Conservation (phyloP, 306 rosid genomes). For the Trifolium fragiferum region DNA sequence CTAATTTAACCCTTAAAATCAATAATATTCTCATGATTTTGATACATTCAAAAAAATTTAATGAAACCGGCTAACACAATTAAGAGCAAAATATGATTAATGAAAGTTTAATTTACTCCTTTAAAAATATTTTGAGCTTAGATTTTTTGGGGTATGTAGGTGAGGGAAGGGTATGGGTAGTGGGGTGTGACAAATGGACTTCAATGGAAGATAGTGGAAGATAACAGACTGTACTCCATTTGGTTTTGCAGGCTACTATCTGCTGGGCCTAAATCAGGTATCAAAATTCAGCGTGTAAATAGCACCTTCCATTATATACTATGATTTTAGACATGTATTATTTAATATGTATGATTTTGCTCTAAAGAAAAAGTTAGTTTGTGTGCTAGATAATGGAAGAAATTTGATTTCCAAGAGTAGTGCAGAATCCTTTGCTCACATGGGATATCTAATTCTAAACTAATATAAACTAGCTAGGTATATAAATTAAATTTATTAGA, state of each 20-base stretch:
- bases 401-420: slow-evolving; percentile 39
- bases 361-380: slow-evolving; percentile 11
- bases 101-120: too few relatives aligned
- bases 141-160: slow-evolving; percentile 10
- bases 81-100: too few relatives aligned
- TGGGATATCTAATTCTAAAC: slow-evolving; percentile 9
- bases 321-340: slow-evolving; percentile 29
- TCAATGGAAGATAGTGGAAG: slow-evolving; percentile 41
- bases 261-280: slow-evolving; percentile 26
- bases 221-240: slow-evolving; percentile 75
- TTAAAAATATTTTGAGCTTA: neutral
- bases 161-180: slow-evolving; percentile 34
- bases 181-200: slow-evolving; percentile 28
- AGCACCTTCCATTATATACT: slow-evolving; percentile 20
- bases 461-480: neutral
- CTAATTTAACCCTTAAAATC: too few relatives aligned
- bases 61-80: too few relatives aligned
- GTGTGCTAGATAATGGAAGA: slow-evolving; percentile 22
- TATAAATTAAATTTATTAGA: too few relatives aligned
- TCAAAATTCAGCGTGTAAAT: neutral
- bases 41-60: too few relatives aligned
- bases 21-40: too few relatives aligned
- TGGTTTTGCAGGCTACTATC: slow-evolving; percentile 34
- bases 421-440: slow-evolving; percentile 32
- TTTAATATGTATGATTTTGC: slow-evolving; percentile 19